Conservation (phyloP, 1,284 basidiomycete genomes). For the Ceratobasidium sp. region DNA sequence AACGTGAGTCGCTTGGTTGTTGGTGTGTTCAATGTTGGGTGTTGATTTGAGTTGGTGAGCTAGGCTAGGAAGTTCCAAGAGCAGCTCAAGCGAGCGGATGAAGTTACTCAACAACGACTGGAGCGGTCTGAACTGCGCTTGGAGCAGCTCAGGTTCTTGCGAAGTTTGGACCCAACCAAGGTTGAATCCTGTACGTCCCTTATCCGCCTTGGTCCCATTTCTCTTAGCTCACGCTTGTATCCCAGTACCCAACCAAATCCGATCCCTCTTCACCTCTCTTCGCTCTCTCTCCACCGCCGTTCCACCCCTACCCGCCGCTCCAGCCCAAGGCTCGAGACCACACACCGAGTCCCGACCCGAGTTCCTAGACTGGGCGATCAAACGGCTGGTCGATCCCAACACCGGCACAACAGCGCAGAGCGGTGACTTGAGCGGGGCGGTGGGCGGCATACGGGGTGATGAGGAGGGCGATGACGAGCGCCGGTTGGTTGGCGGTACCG, state of each 20-base stretch:
- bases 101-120: constrained; percentile 30
- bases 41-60: constrained; percentile 6
- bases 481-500: background rate
- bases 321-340: constrained; percentile 9
- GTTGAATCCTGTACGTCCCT: constrained; percentile 40
- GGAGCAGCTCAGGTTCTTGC: constrained; percentile 40
- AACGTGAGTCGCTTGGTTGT: constrained; percentile 42
- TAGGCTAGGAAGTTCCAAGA: constrained; percentile 46
- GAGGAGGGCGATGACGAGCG: constrained; percentile 20
- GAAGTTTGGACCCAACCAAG: constrained; percentile 26
- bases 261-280: constrained; percentile 42
- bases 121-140: constrained; percentile 36
- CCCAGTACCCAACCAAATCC: constrained; percentile 43
- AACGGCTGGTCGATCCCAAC: constrained; percentile 40
- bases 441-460: constrained; percentile 1
- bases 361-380: constrained; percentile 47
- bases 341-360: constrained; percentile 45
- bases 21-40: constrained; percentile 10
- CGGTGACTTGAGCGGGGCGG: constrained; percentile 5
- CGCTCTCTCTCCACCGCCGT: constrained; percentile 38
- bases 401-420: background rate
- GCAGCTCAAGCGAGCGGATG: constrained; percentile 45
- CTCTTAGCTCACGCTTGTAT: background rate
- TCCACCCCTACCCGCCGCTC: constrained; percentile 31
- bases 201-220: background rate